A percentile compares a stretch with the other conserved stretches of the same genome.
phyloP scores from a whole-genome alignment of 2,329 filamentous ascomycete species.

The Meredithiella fracta region DNA sequence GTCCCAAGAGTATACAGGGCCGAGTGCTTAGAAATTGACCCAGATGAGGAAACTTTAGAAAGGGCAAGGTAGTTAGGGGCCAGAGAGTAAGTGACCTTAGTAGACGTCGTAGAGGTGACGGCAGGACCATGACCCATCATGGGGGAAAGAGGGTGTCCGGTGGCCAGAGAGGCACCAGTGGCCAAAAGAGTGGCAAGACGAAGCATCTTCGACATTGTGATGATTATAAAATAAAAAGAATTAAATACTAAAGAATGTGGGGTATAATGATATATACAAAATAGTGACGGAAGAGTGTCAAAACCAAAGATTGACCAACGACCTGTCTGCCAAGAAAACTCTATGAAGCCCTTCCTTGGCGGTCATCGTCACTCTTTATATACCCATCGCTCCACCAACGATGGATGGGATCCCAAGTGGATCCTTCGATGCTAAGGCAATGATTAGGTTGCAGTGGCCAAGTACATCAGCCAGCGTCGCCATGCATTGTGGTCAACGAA shows the following conservation, averaged over 20 bases:
- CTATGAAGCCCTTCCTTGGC: no score
- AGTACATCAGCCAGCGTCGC: no score
- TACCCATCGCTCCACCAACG: no score
- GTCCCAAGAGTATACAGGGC: conserved; percentile 1
- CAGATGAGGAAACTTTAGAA: not conserved
- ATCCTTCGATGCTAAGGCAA: no score
- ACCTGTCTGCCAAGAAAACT: no score
- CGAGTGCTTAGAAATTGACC: conserved; percentile 1
- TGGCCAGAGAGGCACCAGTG: conserved; percentile 1
- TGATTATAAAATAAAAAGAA: no score
- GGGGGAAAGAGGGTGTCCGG: not conserved
- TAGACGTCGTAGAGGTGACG: not conserved
- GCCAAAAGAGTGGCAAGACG: conserved; percentile 1
- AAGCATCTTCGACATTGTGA: not conserved
- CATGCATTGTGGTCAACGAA: no score
- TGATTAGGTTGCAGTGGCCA: no score
- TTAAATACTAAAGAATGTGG: not conserved
- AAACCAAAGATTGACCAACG: no score
- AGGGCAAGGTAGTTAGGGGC: conserved; percentile 3
- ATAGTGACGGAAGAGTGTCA: not conserved
- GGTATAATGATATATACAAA: not conserved
- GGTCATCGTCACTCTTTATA: no score
- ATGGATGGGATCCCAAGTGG: no score
- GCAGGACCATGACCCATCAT: conserved; percentile 5
- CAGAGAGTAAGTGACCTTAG: not conserved